Evolutionary conservation across 495 filamentous ascomycete species (phyloP).

Genomic region (Chaetomium cochliodes): DNA sequence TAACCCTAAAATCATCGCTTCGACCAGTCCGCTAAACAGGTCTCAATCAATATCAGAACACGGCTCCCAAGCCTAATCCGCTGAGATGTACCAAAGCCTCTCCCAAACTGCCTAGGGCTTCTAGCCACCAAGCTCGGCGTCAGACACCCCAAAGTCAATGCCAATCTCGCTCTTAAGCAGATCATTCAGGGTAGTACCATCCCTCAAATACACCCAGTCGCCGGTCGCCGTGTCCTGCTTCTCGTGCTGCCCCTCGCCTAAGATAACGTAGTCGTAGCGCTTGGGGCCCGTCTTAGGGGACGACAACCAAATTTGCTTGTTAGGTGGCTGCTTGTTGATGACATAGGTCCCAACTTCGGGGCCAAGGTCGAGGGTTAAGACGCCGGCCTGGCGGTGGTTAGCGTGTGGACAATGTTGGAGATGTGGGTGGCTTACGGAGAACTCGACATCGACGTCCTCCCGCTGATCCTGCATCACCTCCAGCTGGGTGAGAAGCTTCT

Average conservation of each 20-base stretch:
- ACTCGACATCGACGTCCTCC: conserved; percentile 66
- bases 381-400: conserved; percentile 62
- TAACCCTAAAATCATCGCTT: neutral
- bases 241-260: conserved; percentile 66
- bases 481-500: conserved; percentile 62
- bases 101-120: neutral
- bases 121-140: conserved; percentile 14
- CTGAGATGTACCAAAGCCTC: neutral
- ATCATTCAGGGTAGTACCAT: conserved; percentile 69
- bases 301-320: conserved; percentile 96
- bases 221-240: conserved; percentile 68
- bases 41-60: neutral
- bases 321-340: conserved; percentile 96
- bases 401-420: conserved; percentile 22
- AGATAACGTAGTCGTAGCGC: conserved; percentile 80
- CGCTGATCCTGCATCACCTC: conserved; percentile 62
- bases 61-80: neutral
- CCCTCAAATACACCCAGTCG: conserved; percentile 84
- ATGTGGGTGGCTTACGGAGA: conserved; percentile 42
- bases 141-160: conserved; percentile 41
- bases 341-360: conserved; percentile 73
- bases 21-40: neutral
- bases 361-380: conserved; percentile 67
- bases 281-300: conserved; percentile 92
- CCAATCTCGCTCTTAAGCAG: conserved; percentile 70